Conservation (phyloP, 129 eudicot genomes). For the sunflower (Helianthus annuus) region DNA sequence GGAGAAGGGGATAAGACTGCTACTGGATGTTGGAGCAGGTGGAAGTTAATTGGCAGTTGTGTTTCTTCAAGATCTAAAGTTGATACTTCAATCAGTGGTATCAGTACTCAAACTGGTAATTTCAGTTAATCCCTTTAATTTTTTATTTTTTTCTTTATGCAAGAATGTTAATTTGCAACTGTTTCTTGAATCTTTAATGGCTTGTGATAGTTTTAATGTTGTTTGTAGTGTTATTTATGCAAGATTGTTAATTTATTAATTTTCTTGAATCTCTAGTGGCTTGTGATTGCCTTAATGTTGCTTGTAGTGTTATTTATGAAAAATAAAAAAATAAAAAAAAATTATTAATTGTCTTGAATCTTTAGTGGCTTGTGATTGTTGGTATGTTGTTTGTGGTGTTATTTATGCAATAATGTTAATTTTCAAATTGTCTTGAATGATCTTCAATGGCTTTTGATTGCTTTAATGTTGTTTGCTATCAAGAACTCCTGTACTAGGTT, state of each 20-base stretch:
- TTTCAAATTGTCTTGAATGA: too few relatives aligned
- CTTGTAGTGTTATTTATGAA: too few relatives aligned
- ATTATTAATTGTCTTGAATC: too few relatives aligned
- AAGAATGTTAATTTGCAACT: constrained; percentile 16
- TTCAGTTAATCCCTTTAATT: not conserved
- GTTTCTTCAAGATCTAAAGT: constrained; percentile 96
- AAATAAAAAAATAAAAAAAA: too few relatives aligned
- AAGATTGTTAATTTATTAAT: too few relatives aligned
- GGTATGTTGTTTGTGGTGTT: too few relatives aligned
- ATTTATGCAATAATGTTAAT: too few relatives aligned
- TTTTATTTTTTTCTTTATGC: not conserved
- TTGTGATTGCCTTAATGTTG: not conserved
- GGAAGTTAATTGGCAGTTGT: constrained; percentile 77
- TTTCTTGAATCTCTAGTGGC: not conserved
- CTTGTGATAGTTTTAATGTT: not conserved
- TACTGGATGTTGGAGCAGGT: constrained; percentile 74
- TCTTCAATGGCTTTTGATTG: not conserved
- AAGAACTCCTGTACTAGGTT: constrained; percentile 17
- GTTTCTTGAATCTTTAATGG: constrained; percentile 16
- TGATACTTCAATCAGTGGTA: constrained; percentile 88
- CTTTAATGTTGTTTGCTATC: constrained; percentile 7
- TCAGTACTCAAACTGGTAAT: constrained; percentile 72
- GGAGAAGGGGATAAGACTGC: constrained; percentile 22
- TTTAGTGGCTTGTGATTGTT: not conserved
- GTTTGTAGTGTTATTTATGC: too few relatives aligned